Base-by-base conservation (phyloP, 2,329 filamentous ascomycete species). In the Blumeria hordei region DNA sequence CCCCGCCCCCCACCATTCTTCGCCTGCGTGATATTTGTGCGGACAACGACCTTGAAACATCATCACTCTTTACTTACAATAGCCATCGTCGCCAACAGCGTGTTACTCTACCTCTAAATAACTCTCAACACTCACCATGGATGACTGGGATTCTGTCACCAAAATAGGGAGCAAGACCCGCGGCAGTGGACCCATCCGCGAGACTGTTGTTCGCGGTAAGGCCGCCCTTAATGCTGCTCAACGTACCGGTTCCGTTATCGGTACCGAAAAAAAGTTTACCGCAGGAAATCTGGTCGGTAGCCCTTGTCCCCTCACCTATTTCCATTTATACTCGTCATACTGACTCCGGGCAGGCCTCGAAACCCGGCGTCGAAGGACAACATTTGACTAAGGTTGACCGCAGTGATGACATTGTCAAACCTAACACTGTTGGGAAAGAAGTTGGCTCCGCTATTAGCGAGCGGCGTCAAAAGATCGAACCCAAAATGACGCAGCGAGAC, bases 301-400 rank as follows among this genome's bases (percentile, higher is more conserved):
- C 41, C 47, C 35, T 10, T 32, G 55, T 36, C 14, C 51, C 43
- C 43, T 12, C 52, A 47, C 49, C 43, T 45, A 52, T 33, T 37
- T 50, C n/a, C 34, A 18, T 54, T 35, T 12, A 16, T 11, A 47
- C 11, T 10, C 11, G 28, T 45, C 11, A 54, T 32, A 54, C 39
- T 28, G n/a, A 39, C 43, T 28, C 33, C 8, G 14, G 16, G 6
- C 39, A 76, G 71, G 67, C 73, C 59, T 70, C 73, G 64, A 74
- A 73, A 65, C 72, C 71, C 58, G 74, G 67, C 55, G 64, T 74
- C 61, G 90, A 96, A 71, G 92, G 92, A 63, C 92, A 98, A 72
- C 88, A 86, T 67, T 76, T 96, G 61, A 96, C 92, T 62, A 95
- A 96, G 75, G 88, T 98, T 69, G 92, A 96, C 75, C 88, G 90